These are phyloP conservation scores for Emydomyces testavorans DNA, from an alignment of 2,329 filamentous ascomycete genomes.

Conservation along the genomic window DNA sequence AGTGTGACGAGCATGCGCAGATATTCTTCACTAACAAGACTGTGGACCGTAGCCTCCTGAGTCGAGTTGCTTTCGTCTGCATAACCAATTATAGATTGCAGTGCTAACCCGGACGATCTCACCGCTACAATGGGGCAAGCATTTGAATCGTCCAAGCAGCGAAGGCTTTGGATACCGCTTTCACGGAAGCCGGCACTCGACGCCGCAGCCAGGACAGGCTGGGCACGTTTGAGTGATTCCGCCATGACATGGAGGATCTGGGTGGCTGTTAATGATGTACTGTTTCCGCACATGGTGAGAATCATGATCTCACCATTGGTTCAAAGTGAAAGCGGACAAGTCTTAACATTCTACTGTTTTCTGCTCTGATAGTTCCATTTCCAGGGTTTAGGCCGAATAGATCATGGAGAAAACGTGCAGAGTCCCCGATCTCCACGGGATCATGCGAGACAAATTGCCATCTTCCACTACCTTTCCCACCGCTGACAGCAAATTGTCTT, in stretches of 20 bases:
- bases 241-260: constrained; percentile 84
- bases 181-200: constrained; percentile 79
- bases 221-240: constrained; percentile 61
- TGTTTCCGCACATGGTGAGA: constrained; percentile 1
- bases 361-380: constrained; percentile 23
- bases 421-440: constrained; percentile 38
- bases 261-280: not conserved
- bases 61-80: constrained; percentile 19
- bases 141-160: constrained; percentile 33
- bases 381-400: constrained; percentile 36
- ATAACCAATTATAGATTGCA: constrained; percentile 69
- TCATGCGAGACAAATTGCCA: constrained; percentile 89
- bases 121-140: constrained; percentile 69
- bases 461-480: constrained; percentile 71
- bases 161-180: constrained; percentile 61
- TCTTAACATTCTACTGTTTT: constrained; percentile 39
- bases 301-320: constrained; percentile 61
- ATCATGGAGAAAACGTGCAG: constrained; percentile 27
- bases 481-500: constrained; percentile 47
- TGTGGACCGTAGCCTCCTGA: constrained; percentile 35
- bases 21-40: constrained; percentile 55
- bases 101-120: constrained; percentile 66
- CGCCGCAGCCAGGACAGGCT: constrained; percentile 62
- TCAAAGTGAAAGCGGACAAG: constrained; percentile 83
- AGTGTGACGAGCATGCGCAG: constrained; percentile 56